These are phyloP conservation scores for Trypanosoma platydactyli DNA, from an alignment of 208 protist species.

Conservation along the genomic window DNA sequence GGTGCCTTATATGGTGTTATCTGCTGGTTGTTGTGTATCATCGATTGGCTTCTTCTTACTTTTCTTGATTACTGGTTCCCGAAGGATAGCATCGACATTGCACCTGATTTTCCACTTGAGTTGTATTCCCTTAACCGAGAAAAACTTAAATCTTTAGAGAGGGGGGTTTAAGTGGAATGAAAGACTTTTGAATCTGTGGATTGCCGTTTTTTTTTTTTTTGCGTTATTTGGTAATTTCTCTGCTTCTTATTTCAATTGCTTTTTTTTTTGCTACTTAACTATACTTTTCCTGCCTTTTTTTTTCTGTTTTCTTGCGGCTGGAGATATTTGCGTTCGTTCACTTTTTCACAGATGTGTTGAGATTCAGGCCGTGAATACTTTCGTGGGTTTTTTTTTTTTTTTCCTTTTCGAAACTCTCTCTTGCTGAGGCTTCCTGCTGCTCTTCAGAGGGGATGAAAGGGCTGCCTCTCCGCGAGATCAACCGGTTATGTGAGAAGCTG, in stretches of 20 bases:
- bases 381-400: no score
- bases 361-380: no score
- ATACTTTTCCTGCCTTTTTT: constrained; percentile 23
- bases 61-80: constrained; percentile 84
- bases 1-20: constrained; percentile 90
- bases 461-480: constrained; percentile 43
- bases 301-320: constrained; percentile 16
- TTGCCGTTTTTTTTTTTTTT: not conserved
- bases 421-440: constrained; percentile 15
- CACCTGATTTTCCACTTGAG: constrained; percentile 89
- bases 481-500: constrained; percentile 52
- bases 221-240: not conserved
- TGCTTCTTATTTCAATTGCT: constrained; percentile 3
- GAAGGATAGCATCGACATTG: constrained; percentile 84
- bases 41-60: constrained; percentile 84
- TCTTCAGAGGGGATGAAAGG: constrained; percentile 31
- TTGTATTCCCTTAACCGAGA: constrained; percentile 76
- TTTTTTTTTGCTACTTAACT: constrained; percentile 14
- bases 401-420: not conserved
- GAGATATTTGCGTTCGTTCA: constrained; percentile 1
- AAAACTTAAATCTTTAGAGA: constrained; percentile 60
- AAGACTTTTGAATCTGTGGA: constrained; percentile 16
- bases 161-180: constrained; percentile 20
- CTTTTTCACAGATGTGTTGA: no score
- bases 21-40: constrained; percentile 81